Evolutionary conservation across 495 filamentous ascomycete genomes (phyloP).

Genomic region (Antarctomyces pellizariae): DNA sequence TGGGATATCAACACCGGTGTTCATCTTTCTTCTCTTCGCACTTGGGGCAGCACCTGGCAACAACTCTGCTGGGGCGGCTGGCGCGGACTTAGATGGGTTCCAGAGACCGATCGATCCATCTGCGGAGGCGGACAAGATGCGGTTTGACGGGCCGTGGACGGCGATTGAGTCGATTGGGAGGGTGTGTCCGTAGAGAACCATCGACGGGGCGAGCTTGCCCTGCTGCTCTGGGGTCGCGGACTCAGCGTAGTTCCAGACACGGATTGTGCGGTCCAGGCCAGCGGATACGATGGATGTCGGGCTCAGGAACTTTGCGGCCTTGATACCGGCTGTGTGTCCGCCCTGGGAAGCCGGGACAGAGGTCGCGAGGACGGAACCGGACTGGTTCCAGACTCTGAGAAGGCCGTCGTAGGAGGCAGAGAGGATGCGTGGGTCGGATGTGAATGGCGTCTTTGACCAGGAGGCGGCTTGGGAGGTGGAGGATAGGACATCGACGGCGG

Average conservation of each 20-base stretch:
- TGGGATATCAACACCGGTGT: conserved; percentile 34
- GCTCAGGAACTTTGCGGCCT: conserved; percentile 59
- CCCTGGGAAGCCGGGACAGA: conserved; percentile 35
- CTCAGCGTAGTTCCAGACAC: conserved; percentile 71
- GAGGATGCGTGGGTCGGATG: conserved; percentile 48
- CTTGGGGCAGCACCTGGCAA: conserved; percentile 34
- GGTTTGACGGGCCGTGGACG: conserved; percentile 48
- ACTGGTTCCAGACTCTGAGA: conserved; percentile 70
- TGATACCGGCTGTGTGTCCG: conserved; percentile 54
- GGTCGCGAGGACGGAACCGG: conserved; percentile 50
- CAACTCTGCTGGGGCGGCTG: conserved; percentile 38
- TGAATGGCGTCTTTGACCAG: conserved; percentile 22
- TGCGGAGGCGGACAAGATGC: conserved; percentile 58
- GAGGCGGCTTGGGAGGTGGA: conserved; percentile 33
- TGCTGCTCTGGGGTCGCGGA: too few species aligned
- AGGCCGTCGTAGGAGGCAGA: conserved; percentile 79
- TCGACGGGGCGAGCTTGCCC: conserved; percentile 44
- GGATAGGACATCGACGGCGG: conserved; percentile 69
- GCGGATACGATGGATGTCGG: conserved; percentile 54
- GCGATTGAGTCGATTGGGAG: conserved; percentile 49
- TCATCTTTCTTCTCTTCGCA: conserved; percentile 57
- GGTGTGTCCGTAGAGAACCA: conserved; percentile 78
- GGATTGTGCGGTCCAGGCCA: conserved; percentile 58
- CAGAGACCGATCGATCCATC: conserved; percentile 70
- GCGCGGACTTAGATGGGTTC: conserved; percentile 51